A percentile compares a stretch with the other conserved stretches of the same genome.
Conservation (phyloP, 2,329 filamentous ascomycete species). For the Beauveria asiatica region DNA sequence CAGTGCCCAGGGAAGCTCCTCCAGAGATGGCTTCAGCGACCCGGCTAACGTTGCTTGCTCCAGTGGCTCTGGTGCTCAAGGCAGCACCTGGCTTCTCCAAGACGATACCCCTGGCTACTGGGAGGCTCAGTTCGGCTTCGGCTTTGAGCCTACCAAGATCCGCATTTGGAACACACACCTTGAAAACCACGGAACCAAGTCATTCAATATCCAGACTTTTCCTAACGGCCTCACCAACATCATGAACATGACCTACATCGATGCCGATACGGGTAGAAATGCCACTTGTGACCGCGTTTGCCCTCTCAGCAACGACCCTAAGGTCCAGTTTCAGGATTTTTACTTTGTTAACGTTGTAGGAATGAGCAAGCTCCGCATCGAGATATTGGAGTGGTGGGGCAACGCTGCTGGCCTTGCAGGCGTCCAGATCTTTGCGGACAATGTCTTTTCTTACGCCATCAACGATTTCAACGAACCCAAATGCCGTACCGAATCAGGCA, state of each 20-base stretch:
- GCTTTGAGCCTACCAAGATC: conserved; percentile 79
- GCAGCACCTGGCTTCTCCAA: conserved; percentile 69
- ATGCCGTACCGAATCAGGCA: conserved; percentile 51
- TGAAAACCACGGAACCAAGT: conserved; percentile 78
- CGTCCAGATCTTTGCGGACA: conserved; percentile 78
- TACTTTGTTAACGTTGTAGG: conserved; percentile 79
- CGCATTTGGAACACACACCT: conserved; percentile 80
- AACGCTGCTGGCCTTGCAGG: conserved; percentile 75
- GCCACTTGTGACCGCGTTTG: conserved; percentile 72
- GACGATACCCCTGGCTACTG: conserved; percentile 73
- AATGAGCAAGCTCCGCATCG: conserved; percentile 79
- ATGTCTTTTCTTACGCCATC: conserved; percentile 79
- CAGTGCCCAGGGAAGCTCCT: conserved; percentile 54
- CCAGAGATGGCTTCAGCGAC: conserved; percentile 58
- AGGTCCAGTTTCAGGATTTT: conserved; percentile 73
- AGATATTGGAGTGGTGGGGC: conserved; percentile 84
- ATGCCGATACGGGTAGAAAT: conserved; percentile 60
- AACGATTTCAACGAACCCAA: conserved; percentile 80
- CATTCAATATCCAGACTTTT: conserved; percentile 76
- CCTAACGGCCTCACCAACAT: conserved; percentile 62
- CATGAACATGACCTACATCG: conserved; percentile 89
- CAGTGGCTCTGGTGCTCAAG: conserved; percentile 54
- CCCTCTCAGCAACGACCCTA: conserved; percentile 65
- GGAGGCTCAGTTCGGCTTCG: conserved; percentile 74
- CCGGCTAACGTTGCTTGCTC: conserved; percentile 77